These are phyloP conservation scores for Candida ovalis DNA, from an alignment of 805 yeast species.

Conservation along the genomic window DNA sequence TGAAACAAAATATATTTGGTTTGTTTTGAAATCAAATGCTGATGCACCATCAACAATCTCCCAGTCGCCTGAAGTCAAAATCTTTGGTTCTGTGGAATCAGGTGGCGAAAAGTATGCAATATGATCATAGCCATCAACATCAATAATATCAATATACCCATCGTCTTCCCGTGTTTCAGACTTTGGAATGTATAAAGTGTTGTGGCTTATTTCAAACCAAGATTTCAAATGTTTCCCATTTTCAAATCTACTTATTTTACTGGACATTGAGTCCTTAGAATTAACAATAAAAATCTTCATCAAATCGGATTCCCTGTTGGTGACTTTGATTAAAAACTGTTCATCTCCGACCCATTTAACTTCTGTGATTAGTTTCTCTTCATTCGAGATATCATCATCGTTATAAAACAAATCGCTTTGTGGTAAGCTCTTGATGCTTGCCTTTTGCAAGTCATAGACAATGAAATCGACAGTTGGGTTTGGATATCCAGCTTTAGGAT, in stretches of 20 bases:
- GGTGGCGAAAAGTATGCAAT: slow-evolving; percentile 83
- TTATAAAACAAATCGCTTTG: slow-evolving; percentile 38
- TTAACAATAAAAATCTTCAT: slow-evolving; percentile 55
- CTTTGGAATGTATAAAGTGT: slow-evolving; percentile 55
- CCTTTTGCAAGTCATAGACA: slow-evolving; percentile 37
- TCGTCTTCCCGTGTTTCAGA: slow-evolving; percentile 45
- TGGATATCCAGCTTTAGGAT: slow-evolving; percentile 79
- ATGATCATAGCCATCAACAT: slow-evolving; percentile 62
- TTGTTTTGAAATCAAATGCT: slow-evolving; percentile 50
- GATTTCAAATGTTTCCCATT: slow-evolving; percentile 44
- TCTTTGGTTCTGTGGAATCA: slow-evolving; percentile 44
- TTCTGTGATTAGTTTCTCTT: slow-evolving; percentile 57
- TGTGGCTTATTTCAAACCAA: slow-evolving; percentile 77
- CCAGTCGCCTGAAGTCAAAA: slow-evolving; percentile 79
- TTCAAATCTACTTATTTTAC: slow-evolving; percentile 45
- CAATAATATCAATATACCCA: slow-evolving; percentile 81
- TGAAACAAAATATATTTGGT: slow-evolving; percentile 61
- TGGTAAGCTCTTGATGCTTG: slow-evolving; percentile 20
- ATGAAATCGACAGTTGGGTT: slow-evolving; percentile 65
- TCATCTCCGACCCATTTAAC: slow-evolving; percentile 64
- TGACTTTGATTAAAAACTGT: slow-evolving; percentile 49
- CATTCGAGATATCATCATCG: slow-evolving; percentile 36
- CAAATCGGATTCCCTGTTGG: slow-evolving; percentile 65
- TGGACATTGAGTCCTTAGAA: slow-evolving; percentile 32
- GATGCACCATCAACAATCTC: slow-evolving; percentile 80